Evolutionary conservation across 2,329 filamentous ascomycete genomes (phyloP).

Genomic region (Tolypocladium ovalisporum): DNA sequence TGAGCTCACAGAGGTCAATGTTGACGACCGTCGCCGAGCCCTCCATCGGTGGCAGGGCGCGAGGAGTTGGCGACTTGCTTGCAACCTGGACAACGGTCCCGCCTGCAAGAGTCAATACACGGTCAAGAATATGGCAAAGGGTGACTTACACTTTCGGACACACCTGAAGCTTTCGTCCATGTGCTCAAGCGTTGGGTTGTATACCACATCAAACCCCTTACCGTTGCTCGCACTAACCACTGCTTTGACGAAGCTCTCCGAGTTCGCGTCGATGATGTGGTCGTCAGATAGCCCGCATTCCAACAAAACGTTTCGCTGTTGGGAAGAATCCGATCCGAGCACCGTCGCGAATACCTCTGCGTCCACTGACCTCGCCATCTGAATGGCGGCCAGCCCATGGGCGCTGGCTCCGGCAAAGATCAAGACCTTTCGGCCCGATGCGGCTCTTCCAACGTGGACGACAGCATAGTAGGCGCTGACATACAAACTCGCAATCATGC

Average conservation of each 20-base stretch:
- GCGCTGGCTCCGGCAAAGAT: slow-evolving; percentile 32
- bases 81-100: slow-evolving; percentile 22
- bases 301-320: slow-evolving; percentile 26
- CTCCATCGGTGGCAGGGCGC: slow-evolving; percentile 4
- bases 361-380: slow-evolving; percentile 24
- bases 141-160: slow-evolving; percentile 22
- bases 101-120: slow-evolving; percentile 8
- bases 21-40: slow-evolving; percentile 16
- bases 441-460: slow-evolving; percentile 16
- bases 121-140: background rate
- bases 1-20: slow-evolving; percentile 21
- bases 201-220: slow-evolving; percentile 30
- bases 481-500: slow-evolving; percentile 25
- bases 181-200: slow-evolving; percentile 30
- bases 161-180: slow-evolving; percentile 20
- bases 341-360: slow-evolving; percentile 32
- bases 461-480: slow-evolving; percentile 33
- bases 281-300: slow-evolving; percentile 20
- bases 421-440: slow-evolving; percentile 22
- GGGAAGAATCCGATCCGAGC: slow-evolving; percentile 10
- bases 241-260: slow-evolving; percentile 19
- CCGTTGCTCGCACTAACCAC: slow-evolving; percentile 20
- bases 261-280: slow-evolving; percentile 26
- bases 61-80: slow-evolving; percentile 10
- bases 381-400: slow-evolving; percentile 31